Base-by-base conservation (phyloP, 2,329 filamentous ascomycete genomes). In the Massarina eburnea region DNA sequence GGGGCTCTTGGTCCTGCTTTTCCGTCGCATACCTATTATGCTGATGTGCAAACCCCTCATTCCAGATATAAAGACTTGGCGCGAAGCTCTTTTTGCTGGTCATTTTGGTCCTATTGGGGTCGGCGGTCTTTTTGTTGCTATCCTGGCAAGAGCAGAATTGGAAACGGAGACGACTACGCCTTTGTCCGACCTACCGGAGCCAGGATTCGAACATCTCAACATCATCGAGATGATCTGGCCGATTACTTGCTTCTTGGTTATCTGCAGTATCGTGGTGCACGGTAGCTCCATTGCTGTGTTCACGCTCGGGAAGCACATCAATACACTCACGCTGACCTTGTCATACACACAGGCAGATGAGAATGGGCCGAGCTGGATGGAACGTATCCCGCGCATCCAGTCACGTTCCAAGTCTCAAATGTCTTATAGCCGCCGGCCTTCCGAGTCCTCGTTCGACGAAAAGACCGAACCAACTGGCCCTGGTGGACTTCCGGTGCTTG, bases 231-330 rank as follows among this genome's bases (percentile, higher is more conserved):
- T 96, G 21, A 95, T 99, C 38, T 99, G 94, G 94, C 94, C 94
- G 0, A 91, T 99, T 47, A 89, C 89, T 0, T 90, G 89, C 0
- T 99, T 99, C 71, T 76, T 99, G 62, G 92, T 99, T 49, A 89
- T 99, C 42, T 81, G 88, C 3, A 99, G 94, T 10, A 99, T 99
- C 60, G 73, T 97, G 29, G 89, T 99, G 1, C 94, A 99, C 62
- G 94, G 94, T 18, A 97, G 94, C n/a, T 97, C 94, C 0, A 88
- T 99, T 58, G 94, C 94, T 4, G 94, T 99, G 8, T 99, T 99
- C 62, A 97, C 94, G 0, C 82, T 99, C 1, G 94, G 94, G 60
- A 99, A 97, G 72, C 91, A 89, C 50, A 99, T 99, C 80, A 97
- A 97, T 73, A 97, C 94, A 0, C 74, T 99, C 56, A 91, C 89